Evolutionary conservation across 805 yeast species (phyloP), one percentile per base, ranked within the genome.

Genomic region (Kodamaea sagamina): DNA sequence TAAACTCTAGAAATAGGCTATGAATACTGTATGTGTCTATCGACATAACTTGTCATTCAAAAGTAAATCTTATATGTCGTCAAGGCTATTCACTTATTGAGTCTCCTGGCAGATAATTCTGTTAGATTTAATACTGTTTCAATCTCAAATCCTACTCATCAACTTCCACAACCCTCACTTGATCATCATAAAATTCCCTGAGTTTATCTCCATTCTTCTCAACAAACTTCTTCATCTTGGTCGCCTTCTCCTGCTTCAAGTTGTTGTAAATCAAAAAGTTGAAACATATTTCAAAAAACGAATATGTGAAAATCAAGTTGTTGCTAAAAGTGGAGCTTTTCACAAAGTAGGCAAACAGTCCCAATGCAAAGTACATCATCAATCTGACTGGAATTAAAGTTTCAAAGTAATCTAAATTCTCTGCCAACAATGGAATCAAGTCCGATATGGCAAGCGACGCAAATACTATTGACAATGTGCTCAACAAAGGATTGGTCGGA

Each of bases 201-300:
- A 68, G 56, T 41, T 63, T 64, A 7, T 64, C 71, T 10, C 61
- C 70, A 44, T 70, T 67, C 41, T 68, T 68, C 48, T 67, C 67
- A 25, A 68, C 53, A 45, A 59, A 68, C 43, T 63, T 58, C 51
- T 78, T 77, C 41, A 72, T 65, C 46, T 76, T 69, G 45, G 69
- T 67, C 46, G 72, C 70, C 54, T 74, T 78, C 54, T 84, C 92
- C 47, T 84, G 89, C 53, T 81, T 75, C 46, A 85, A 65, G 32
- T 82, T 72, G 55, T 74, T 77, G 59, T 72, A 84, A 25, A 82
- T 71, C 49, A 84, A 63, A 45, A 82, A 79, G 53, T 82, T 79
- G 54, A 80, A 68, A 89, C 90, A 85, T 24, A 84, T 73, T 59
- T 85, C 93, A 48, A 77, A 54, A 48, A 84, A 82, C 22, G 79